Conservation (phyloP, 2,329 filamentous ascomycete species). For the Xylaria digitata region DNA sequence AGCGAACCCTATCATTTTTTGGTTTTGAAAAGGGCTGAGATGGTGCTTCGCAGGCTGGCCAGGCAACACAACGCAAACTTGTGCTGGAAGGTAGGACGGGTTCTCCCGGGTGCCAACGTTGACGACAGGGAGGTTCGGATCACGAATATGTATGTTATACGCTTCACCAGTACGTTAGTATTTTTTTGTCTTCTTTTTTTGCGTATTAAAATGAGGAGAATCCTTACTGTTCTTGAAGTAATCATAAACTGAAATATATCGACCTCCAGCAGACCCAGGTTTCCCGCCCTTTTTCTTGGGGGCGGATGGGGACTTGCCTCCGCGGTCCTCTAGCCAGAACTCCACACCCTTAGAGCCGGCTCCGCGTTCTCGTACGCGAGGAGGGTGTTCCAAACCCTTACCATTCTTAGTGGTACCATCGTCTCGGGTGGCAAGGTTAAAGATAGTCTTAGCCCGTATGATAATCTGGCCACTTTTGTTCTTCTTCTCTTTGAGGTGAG, state of each 20-base stretch:
- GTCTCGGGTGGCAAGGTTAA: not conserved
- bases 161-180: slow-evolving; percentile 14
- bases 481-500: slow-evolving; percentile 13
- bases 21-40: slow-evolving; percentile 64
- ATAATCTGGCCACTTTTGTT: slow-evolving; percentile 11
- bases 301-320: slow-evolving; percentile 18
- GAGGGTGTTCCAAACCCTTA: not conserved
- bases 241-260: slow-evolving; percentile 32
- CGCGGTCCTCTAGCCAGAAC: slow-evolving; percentile 59
- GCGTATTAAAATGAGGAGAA: not conserved
- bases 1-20: slow-evolving; percentile 70
- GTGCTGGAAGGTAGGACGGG: slow-evolving; percentile 68
- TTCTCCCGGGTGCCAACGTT: slow-evolving; percentile 67
- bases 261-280: not conserved
- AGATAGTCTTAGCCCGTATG: slow-evolving; percentile 19
- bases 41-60: slow-evolving; percentile 65
- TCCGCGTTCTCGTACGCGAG: not conserved
- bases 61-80: slow-evolving; percentile 66
- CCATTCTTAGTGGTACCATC: slow-evolving; percentile 1
- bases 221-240: slow-evolving; percentile 33
- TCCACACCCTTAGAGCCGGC: slow-evolving; percentile 60
- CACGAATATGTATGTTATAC: not conserved
- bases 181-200: not conserved
- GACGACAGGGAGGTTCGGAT: slow-evolving; percentile 59
- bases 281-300: slow-evolving; percentile 38